phyloP scores from a whole-genome alignment of 1,284 basidiomycete genomes.

The Golubevia sp. region DNA sequence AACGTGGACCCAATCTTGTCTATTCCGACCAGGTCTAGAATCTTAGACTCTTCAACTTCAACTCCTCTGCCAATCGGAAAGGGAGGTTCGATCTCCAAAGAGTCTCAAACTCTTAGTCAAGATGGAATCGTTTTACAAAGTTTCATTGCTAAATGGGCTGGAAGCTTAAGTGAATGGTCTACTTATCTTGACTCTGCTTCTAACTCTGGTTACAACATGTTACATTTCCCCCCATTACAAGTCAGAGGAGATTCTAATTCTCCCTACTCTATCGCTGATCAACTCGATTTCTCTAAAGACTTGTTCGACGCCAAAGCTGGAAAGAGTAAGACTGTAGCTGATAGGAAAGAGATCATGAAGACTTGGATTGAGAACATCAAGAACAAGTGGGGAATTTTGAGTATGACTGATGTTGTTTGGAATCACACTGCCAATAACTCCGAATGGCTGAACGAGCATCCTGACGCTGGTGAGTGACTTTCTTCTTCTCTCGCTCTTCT shows the following conservation, averaged over 20 bases:
- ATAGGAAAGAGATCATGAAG: conserved; percentile 26
- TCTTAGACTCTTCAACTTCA: conserved; percentile 23
- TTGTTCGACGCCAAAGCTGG: conserved; percentile 27
- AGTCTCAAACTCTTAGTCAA: conserved; percentile 18
- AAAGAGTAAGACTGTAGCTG: conserved; percentile 19
- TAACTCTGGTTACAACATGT: conserved; percentile 52
- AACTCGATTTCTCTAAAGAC: conserved; percentile 41
- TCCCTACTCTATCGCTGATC: conserved; percentile 49
- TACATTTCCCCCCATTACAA: conserved; percentile 49
- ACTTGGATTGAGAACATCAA: conserved; percentile 24
- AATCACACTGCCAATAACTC: conserved; percentile 49
- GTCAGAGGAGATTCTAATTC: conserved; percentile 43
- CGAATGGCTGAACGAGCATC: conserved; percentile 50
- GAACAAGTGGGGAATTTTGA: conserved; percentile 39
- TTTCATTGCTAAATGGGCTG: conserved; percentile 55
- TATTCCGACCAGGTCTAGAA: conserved; percentile 22
- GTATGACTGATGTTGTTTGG: conserved; percentile 50
- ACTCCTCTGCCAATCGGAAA: conserved; percentile 7
- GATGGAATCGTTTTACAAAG: conserved; percentile 46
- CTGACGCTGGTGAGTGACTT: conserved; percentile 25
- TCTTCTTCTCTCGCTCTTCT: neutral
- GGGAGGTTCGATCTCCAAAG: conserved; percentile 23
- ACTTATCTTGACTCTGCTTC: conserved; percentile 42
- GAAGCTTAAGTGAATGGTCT: conserved; percentile 30
- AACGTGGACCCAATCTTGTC: conserved; percentile 49